A percentile compares a stretch with the other conserved stretches of the same genome.
These are phyloP conservation scores for Coffea humblotiana DNA, from an alignment of 305 asterid genomes.

Conservation along the genomic window DNA sequence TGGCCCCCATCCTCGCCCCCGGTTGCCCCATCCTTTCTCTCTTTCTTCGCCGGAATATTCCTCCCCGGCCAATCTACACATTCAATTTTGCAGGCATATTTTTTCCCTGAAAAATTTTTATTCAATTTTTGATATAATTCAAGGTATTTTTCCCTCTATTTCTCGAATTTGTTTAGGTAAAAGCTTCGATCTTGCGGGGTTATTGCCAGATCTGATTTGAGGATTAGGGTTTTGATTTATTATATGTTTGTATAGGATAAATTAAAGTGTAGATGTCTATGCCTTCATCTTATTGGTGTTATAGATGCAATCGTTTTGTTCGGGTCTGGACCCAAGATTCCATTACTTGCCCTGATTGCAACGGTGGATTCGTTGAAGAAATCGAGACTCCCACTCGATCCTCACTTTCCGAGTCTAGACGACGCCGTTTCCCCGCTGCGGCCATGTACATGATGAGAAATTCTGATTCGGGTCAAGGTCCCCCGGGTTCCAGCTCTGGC, in stretches of 20 bases:
- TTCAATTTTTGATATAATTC: neutral
- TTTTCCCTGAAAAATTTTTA: neutral
- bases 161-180: neutral
- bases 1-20: neutral
- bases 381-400: slow-evolving; percentile 56
- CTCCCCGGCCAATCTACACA: neutral
- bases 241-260: neutral
- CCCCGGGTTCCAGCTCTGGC: slow-evolving; percentile 28
- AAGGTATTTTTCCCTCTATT: neutral
- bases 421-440: slow-evolving; percentile 77
- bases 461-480: slow-evolving; percentile 48
- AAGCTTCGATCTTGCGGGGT: slow-evolving; percentile 15
- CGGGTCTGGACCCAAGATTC: slow-evolving; percentile 60
- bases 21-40: neutral
- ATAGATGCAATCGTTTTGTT: slow-evolving; percentile 78
- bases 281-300: slow-evolving; percentile 87
- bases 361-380: slow-evolving; percentile 74
- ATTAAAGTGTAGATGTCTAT: slow-evolving; percentile 33
- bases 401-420: slow-evolving; percentile 60
- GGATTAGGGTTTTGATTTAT: neutral
- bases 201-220: slow-evolving; percentile 21
- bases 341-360: slow-evolving; percentile 76
- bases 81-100: neutral
- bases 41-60: slow-evolving; percentile 21
- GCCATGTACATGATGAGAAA: slow-evolving; percentile 58